Percentiles rank a stretch among this genome's conserved stretches.
These are phyloP conservation scores for Rutstroemia sp. DNA, from an alignment of 2,329 filamentous ascomycete genomes.

Conservation along the genomic window DNA sequence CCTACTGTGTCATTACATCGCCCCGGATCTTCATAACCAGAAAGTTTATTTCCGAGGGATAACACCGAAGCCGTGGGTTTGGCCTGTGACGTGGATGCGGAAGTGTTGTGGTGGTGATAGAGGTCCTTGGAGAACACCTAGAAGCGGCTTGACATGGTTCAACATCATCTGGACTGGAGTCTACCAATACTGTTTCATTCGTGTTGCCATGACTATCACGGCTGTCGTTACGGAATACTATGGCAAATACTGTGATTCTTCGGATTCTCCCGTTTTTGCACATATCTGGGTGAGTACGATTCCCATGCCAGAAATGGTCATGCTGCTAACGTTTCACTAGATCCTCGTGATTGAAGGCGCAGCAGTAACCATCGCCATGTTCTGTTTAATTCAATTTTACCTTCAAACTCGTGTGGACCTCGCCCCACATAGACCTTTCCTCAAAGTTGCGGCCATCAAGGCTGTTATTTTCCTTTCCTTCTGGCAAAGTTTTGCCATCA, in stretches of 20 bases:
- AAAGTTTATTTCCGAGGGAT: slow-evolving; percentile 73
- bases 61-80: slow-evolving; percentile 65
- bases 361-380: slow-evolving; percentile 79
- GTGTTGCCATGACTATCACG: slow-evolving; percentile 71
- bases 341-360: slow-evolving; percentile 60
- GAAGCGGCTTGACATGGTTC: slow-evolving; percentile 82
- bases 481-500: slow-evolving; percentile 67
- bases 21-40: slow-evolving; percentile 68
- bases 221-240: slow-evolving; percentile 66
- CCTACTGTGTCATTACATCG: slow-evolving; percentile 73
- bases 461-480: slow-evolving; percentile 87
- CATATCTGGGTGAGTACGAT: slow-evolving; percentile 65
- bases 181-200: slow-evolving; percentile 81
- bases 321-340: slow-evolving; percentile 31
- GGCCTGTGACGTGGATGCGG: slow-evolving; percentile 61
- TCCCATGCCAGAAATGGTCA: not conserved
- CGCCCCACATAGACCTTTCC: slow-evolving; percentile 60
- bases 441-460: slow-evolving; percentile 83
- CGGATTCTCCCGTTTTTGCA: slow-evolving; percentile 69
- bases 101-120: slow-evolving; percentile 62
- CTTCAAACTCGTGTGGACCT: slow-evolving; percentile 65
- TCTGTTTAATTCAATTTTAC: slow-evolving; percentile 83
- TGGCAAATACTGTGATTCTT: slow-evolving; percentile 69
- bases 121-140: slow-evolving; percentile 65
- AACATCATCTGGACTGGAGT: slow-evolving; percentile 78